Evolutionary conservation across 768 basidiomycete species (phyloP).

Genomic region (Boletus barrowsii): DNA sequence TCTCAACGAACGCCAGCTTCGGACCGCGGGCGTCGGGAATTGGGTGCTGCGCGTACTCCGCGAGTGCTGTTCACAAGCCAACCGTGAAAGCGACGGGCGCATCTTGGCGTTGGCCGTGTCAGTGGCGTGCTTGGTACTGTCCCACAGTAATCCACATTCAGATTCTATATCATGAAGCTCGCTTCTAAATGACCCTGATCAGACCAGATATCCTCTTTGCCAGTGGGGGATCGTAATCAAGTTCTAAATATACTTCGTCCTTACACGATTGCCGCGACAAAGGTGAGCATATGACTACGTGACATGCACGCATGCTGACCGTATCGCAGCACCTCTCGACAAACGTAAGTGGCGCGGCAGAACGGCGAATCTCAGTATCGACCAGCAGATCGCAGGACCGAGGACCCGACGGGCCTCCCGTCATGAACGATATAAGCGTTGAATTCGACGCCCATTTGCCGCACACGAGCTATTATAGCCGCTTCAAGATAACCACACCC

Average conservation of each 20-base stretch:
- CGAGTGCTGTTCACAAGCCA: conserved; percentile 10
- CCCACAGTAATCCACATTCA: conserved; percentile 34
- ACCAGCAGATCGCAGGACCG: conserved; percentile 22
- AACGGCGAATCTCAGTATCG: conserved; percentile 17
- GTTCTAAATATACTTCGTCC: conserved; percentile 43
- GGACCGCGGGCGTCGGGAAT: conserved; percentile 36
- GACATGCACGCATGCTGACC: conserved; percentile 15
- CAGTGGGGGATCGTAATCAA: conserved; percentile 37
- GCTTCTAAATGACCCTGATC: conserved; percentile 26
- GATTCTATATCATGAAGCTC: conserved; percentile 21
- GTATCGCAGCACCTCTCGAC: conserved; percentile 21
- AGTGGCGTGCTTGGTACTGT: conserved; percentile 35
- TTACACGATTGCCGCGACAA: conserved; percentile 29
- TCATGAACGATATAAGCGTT: conserved; percentile 6
- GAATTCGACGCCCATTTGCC: conserved; percentile 8
- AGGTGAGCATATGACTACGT: conserved; percentile 25
- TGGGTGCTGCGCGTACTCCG: conserved; percentile 26
- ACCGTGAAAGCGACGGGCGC: conserved; percentile 9
- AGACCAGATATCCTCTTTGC: conserved; percentile 40
- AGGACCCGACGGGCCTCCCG: conserved; percentile 9
- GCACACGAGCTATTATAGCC: conserved; percentile 19
- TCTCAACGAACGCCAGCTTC: conserved; percentile 46
- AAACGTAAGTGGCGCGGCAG: conserved; percentile 27
- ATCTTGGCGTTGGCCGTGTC: conserved; percentile 28
- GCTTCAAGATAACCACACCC: conserved; percentile 30